Evolutionary conservation across 768 basidiomycete species (phyloP).

Genomic region (Galerina sulciceps): DNA sequence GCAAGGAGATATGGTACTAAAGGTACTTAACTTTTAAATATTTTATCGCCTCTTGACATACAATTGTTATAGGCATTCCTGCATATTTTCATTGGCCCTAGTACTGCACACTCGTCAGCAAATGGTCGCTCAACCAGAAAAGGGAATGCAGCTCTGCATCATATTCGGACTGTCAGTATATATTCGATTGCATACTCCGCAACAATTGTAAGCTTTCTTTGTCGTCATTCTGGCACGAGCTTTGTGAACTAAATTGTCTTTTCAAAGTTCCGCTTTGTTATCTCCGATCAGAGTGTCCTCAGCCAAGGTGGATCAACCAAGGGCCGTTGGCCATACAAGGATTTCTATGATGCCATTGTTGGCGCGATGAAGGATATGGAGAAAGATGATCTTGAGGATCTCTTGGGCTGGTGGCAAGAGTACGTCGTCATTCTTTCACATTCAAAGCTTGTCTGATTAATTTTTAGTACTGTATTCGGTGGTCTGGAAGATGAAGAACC

Average conservation of each 20-base stretch:
- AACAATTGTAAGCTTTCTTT: background rate
- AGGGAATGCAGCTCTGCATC: constrained; percentile 3
- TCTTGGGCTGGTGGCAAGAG: constrained; percentile 7
- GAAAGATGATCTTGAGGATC: constrained; percentile 1
- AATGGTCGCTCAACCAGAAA: constrained; percentile 5
- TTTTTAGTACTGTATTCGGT: constrained; percentile 1
- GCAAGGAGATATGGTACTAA: constrained; percentile 4
- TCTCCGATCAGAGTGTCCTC: background rate
- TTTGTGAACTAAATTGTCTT: background rate
- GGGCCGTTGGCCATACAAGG: background rate
- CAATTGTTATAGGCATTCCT: background rate
- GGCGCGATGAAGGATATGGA: constrained; percentile 1
- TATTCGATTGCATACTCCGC: constrained; percentile 6
- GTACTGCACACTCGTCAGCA: background rate
- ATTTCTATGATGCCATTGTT: background rate
- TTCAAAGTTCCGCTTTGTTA: constrained; percentile 2
- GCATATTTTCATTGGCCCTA: constrained; percentile 2
- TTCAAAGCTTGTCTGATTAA: background rate
- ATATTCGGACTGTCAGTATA: background rate
- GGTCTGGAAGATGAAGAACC: background rate
- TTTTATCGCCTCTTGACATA: background rate
- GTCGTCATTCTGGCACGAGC: background rate
- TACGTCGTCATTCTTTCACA: background rate
- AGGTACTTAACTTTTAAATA: background rate
- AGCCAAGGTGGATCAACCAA: background rate